Conservation (phyloP, 768 basidiomycete genomes). For the Pluteus cervinus region DNA sequence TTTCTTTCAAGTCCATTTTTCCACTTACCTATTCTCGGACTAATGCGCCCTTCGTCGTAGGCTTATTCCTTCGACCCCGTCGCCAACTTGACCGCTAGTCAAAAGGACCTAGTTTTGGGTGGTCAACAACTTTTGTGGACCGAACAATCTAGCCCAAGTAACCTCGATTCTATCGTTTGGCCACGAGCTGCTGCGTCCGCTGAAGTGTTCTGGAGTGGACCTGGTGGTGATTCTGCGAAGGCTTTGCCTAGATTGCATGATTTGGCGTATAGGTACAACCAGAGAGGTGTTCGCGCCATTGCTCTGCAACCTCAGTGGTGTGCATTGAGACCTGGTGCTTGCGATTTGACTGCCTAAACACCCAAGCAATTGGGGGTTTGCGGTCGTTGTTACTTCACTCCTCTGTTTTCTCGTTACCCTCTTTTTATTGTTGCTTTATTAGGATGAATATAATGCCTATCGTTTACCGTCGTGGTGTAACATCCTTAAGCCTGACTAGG, state of each 20-base stretch:
- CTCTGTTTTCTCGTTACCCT: too few relatives aligned
- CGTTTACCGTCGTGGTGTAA: too few relatives aligned
- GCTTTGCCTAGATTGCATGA: slow-evolving; percentile 70
- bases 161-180: slow-evolving; percentile 66
- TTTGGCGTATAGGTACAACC: slow-evolving; percentile 50
- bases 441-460: too few relatives aligned
- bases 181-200: slow-evolving; percentile 66
- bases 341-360: slow-evolving; percentile 42
- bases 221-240: slow-evolving; percentile 33
- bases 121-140: slow-evolving; percentile 74
- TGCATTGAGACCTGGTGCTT: slow-evolving; percentile 54
- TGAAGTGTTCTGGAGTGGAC: slow-evolving; percentile 71
- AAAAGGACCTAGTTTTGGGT: slow-evolving; percentile 57
- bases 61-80: slow-evolving; percentile 70
- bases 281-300: slow-evolving; percentile 55
- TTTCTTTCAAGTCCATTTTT: not conserved
- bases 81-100: slow-evolving; percentile 44
- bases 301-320: slow-evolving; percentile 71
- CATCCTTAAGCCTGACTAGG: too few relatives aligned
- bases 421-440: too few relatives aligned
- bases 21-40: not conserved
- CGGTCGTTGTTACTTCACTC: too few relatives aligned
- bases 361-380: too few relatives aligned
- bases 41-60: slow-evolving; percentile 9
- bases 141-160: slow-evolving; percentile 62